These are phyloP conservation scores for Neonectria faginata DNA, from an alignment of 2,329 filamentous ascomycete species.

Conservation along the genomic window DNA sequence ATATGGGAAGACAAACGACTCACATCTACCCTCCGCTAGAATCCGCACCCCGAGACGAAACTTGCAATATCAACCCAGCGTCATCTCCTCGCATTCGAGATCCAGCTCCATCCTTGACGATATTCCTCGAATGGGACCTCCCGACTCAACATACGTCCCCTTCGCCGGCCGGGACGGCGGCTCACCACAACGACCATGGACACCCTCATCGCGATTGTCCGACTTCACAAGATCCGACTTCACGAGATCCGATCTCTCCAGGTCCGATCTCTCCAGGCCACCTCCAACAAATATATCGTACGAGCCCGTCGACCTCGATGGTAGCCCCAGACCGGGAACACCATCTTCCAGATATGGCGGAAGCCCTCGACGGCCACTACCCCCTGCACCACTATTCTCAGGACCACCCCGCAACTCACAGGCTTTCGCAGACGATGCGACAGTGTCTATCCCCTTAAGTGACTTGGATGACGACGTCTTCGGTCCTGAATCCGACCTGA, in stretches of 20 bases:
- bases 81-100: slow-evolving; percentile 60
- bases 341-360: slow-evolving; percentile 90
- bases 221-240: slow-evolving; percentile 60
- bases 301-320: slow-evolving; percentile 89
- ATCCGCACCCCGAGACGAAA: slow-evolving; percentile 54
- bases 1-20: slow-evolving; percentile 32
- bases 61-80: slow-evolving; percentile 63
- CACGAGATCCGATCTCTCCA: slow-evolving; percentile 66
- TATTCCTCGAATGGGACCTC: slow-evolving; percentile 69
- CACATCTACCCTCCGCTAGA: slow-evolving; percentile 57
- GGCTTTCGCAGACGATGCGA: slow-evolving; percentile 73
- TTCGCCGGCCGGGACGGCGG: slow-evolving; percentile 60
- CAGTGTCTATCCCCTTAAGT: slow-evolving; percentile 78
- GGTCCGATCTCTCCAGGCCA: slow-evolving; percentile 71
- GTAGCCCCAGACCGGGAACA: slow-evolving; percentile 89
- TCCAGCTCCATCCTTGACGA: slow-evolving; percentile 65
- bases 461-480: slow-evolving; percentile 76
- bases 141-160: slow-evolving; percentile 72
- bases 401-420: slow-evolving; percentile 61
- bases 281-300: slow-evolving; percentile 79
- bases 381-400: slow-evolving; percentile 87
- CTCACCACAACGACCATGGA: slow-evolving; percentile 70
- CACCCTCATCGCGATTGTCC: slow-evolving; percentile 61
- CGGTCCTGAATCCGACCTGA: slow-evolving; percentile 68
- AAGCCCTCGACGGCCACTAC: slow-evolving; percentile 86